Evolutionary conservation across 371 early-diverging fungal genomes (phyloP).

Genomic region (Actinomortierella ambigua): DNA sequence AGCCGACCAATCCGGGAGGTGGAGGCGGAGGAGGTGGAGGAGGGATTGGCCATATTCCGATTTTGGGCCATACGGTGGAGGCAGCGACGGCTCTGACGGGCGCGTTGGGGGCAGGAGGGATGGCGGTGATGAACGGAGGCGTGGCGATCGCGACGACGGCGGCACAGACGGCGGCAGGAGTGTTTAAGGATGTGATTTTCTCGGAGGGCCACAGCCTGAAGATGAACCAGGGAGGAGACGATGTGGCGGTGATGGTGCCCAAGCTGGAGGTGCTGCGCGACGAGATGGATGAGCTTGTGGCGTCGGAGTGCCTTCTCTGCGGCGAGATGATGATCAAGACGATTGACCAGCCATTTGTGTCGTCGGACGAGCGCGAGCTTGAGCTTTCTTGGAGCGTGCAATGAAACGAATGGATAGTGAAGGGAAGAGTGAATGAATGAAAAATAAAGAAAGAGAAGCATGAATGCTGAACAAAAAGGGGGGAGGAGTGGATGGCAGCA

Average conservation of each 20-base stretch:
- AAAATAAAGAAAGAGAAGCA: too few species aligned
- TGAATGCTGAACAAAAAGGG: too few species aligned
- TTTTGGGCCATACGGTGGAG: slow-evolving; percentile 37
- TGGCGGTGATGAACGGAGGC: slow-evolving; percentile 40
- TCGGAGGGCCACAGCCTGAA: slow-evolving; percentile 24
- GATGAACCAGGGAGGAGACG: slow-evolving; percentile 28
- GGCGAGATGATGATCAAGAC: slow-evolving; percentile 89
- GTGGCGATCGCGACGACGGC: slow-evolving; percentile 40
- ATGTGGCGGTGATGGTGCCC: slow-evolving; percentile 48
- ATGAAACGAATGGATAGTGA: slow-evolving; percentile 13
- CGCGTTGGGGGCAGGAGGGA: slow-evolving; percentile 40
- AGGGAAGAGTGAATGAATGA: not conserved
- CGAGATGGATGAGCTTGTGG: slow-evolving; percentile 83
- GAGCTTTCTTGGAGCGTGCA: slow-evolving; percentile 63
- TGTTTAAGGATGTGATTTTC: slow-evolving; percentile 48
- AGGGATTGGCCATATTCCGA: slow-evolving; percentile 11
- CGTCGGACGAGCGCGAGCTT: slow-evolving; percentile 56
- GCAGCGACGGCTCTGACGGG: slow-evolving; percentile 47
- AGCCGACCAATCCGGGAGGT: not conserved
- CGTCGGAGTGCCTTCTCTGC: slow-evolving; percentile 86
- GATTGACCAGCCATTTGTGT: slow-evolving; percentile 76
- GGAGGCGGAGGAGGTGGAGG: slow-evolving; percentile 14
- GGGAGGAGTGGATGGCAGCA: too few species aligned
- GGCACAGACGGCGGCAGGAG: slow-evolving; percentile 49
- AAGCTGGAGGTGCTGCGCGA: slow-evolving; percentile 55